phyloP scores from a whole-genome alignment of 495 filamentous ascomycete species.

The Talaromyces thailandensis region DNA sequence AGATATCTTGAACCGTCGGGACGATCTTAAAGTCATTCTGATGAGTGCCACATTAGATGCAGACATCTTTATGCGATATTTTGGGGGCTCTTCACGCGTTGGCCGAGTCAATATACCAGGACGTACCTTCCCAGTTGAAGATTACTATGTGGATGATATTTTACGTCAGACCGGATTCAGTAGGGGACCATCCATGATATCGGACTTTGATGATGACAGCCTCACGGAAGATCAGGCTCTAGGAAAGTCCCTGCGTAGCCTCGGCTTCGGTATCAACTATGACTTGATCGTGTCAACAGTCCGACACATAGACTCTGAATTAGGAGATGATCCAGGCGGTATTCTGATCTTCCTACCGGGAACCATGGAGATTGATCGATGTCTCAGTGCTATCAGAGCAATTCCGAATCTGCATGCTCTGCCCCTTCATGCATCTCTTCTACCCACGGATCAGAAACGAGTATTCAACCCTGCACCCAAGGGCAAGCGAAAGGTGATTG shows the following conservation, averaged over 20 bases:
- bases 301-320: slow-evolving; percentile 65
- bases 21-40: slow-evolving; percentile 85
- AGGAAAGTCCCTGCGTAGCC: slow-evolving; percentile 56
- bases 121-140: slow-evolving; percentile 80
- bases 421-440: slow-evolving; percentile 86
- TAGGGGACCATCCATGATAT: slow-evolving; percentile 29
- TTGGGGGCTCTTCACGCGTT: slow-evolving; percentile 58
- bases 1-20: slow-evolving; percentile 65
- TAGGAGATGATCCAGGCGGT: slow-evolving; percentile 63
- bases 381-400: slow-evolving; percentile 57
- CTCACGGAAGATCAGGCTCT: slow-evolving; percentile 35
- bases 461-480: slow-evolving; percentile 72
- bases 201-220: slow-evolving; percentile 27
- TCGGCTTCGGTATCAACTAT: slow-evolving; percentile 89
- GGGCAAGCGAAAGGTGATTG: slow-evolving; percentile 84
- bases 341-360: slow-evolving; percentile 93
- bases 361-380: slow-evolving; percentile 74
- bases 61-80: slow-evolving; percentile 76
- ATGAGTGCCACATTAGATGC: slow-evolving; percentile 98
- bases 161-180: slow-evolving; percentile 70
- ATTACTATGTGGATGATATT: slow-evolving; percentile 87
- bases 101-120: slow-evolving; percentile 78
- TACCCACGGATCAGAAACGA: slow-evolving; percentile 73
- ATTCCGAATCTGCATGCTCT: slow-evolving; percentile 70
- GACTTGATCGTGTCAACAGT: slow-evolving; percentile 75